These are phyloP conservation scores for Suillus decipiens DNA, from an alignment of 768 basidiomycete species.

Conservation along the genomic window DNA sequence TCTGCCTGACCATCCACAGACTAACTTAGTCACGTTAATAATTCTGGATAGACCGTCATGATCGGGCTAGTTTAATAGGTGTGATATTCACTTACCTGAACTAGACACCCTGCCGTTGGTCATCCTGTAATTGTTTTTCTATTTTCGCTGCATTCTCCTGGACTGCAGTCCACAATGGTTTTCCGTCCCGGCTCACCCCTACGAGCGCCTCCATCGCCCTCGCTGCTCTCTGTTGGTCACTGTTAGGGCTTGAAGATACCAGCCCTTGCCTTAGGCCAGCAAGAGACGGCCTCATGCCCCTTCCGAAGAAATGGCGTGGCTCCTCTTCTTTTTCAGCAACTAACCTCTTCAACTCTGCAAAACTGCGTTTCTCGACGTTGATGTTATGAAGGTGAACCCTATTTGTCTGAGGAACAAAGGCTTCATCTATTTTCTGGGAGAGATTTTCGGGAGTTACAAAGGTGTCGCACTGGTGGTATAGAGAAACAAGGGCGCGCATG, in stretches of 20 bases:
- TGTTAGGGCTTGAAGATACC: slow-evolving; percentile 3
- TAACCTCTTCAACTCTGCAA: slow-evolving; percentile 14
- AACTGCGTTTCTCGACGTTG: slow-evolving; percentile 10
- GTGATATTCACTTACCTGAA: background rate
- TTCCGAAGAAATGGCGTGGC: slow-evolving; percentile 28
- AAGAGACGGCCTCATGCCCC: slow-evolving; percentile 11
- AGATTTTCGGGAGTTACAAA: slow-evolving; percentile 77
- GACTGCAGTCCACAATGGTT: slow-evolving; percentile 34
- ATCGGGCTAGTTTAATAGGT: too few relatives aligned
- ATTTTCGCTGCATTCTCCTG: slow-evolving; percentile 30
- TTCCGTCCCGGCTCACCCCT: slow-evolving; percentile 31
- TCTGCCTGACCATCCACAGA: background rate
- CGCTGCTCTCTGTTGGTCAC: slow-evolving; percentile 23
- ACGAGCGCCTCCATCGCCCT: slow-evolving; percentile 29
- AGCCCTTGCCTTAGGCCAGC: background rate
- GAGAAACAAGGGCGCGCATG: slow-evolving; percentile 71
- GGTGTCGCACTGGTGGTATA: slow-evolving; percentile 74
- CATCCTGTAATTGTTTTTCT: slow-evolving; percentile 20
- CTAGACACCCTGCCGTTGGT: slow-evolving; percentile 10
- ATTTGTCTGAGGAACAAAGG: slow-evolving; percentile 39
- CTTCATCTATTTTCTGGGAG: slow-evolving; percentile 60
- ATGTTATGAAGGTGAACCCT: background rate
- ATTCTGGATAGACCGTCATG: background rate
- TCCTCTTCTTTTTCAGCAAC: background rate
- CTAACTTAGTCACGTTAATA: background rate